Conservation (phyloP, 2,329 filamentous ascomycete species). For the Diaporthe citri region DNA sequence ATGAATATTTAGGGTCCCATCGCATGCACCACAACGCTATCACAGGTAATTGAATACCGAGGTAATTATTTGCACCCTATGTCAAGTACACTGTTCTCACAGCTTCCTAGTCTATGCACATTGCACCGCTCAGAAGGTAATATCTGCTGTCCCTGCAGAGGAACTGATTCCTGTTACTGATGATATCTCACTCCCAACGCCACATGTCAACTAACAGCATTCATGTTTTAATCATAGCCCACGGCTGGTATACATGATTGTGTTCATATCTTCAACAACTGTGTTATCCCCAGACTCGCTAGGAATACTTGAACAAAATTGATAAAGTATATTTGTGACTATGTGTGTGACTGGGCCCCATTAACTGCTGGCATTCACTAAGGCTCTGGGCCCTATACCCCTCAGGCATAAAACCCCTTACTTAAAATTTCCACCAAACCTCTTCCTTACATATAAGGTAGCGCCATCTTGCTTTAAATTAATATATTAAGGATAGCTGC, state of each 20-base stretch:
- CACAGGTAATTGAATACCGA: not conserved
- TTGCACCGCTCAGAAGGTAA: not conserved
- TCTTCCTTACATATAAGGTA: no score
- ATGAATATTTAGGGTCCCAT: not conserved
- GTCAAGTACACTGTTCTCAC: not conserved
- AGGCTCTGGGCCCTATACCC: no score
- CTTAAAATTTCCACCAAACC: no score
- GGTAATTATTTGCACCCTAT: not conserved
- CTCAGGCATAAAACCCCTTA: no score
- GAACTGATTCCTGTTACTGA: not conserved
- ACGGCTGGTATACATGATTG: not conserved
- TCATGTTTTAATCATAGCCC: not conserved
- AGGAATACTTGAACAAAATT: no score
- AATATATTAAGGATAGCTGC: no score
- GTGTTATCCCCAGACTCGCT: not conserved
- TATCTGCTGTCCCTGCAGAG: not conserved
- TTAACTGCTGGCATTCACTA: no score
- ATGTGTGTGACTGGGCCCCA: no score
- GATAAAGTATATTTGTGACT: no score
- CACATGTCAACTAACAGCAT: not conserved
- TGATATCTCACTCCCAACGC: not conserved
- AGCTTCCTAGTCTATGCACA: not conserved
- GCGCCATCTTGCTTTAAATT: no score
- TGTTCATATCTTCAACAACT: not conserved
- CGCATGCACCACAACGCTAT: not conserved